Percentiles rank a stretch among this genome's conserved stretches.
Evolutionary conservation across 1,139 yeast genomes (phyloP).

Genomic region (Arxiozyma bovina): DNA sequence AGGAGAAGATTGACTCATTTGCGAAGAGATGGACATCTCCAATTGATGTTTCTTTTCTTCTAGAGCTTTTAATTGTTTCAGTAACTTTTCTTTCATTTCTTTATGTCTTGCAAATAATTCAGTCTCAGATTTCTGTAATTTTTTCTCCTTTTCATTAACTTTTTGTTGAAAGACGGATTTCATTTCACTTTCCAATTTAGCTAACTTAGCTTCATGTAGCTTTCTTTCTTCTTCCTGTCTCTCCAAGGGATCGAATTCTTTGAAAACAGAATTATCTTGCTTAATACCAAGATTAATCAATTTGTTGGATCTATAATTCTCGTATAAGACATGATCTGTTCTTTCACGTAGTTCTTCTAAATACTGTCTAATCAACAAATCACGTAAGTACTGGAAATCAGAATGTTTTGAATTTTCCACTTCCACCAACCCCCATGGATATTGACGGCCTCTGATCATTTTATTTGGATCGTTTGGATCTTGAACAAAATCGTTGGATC

Average conservation of each 20-base stretch:
- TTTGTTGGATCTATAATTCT: conserved; percentile 81
- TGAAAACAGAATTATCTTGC: conserved; percentile 86
- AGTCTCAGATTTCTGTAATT: conserved; percentile 93
- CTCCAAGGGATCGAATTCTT: conserved; percentile 86
- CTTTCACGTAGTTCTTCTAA: conserved; percentile 90
- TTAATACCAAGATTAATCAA: conserved; percentile 75
- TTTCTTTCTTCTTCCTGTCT: conserved; percentile 92
- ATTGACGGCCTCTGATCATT: conserved; percentile 77
- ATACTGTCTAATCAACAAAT: conserved; percentile 79
- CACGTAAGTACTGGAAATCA: conserved; percentile 86
- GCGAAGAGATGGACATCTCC: conserved; percentile 49
- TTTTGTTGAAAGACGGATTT: conserved; percentile 93
- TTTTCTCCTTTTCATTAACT: conserved; percentile 94
- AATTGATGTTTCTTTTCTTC: conserved; percentile 86
- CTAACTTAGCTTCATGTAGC: conserved; percentile 85
- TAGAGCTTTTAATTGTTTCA: conserved; percentile 77
- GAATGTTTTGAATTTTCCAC: conserved; percentile 92
- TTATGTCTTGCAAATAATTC: conserved; percentile 92
- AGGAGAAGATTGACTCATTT: conserved; percentile 34
- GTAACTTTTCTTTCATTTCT: conserved; percentile 91
- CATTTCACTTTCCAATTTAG: conserved; percentile 95
- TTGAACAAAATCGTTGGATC: conserved; percentile 70
- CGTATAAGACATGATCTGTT: conserved; percentile 71
- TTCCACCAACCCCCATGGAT: conserved; percentile 98
- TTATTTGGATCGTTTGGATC: conserved; percentile 59